Base-by-base conservation (phyloP, 352 stramenopile genomes). In the Peronospora tabacina region DNA sequence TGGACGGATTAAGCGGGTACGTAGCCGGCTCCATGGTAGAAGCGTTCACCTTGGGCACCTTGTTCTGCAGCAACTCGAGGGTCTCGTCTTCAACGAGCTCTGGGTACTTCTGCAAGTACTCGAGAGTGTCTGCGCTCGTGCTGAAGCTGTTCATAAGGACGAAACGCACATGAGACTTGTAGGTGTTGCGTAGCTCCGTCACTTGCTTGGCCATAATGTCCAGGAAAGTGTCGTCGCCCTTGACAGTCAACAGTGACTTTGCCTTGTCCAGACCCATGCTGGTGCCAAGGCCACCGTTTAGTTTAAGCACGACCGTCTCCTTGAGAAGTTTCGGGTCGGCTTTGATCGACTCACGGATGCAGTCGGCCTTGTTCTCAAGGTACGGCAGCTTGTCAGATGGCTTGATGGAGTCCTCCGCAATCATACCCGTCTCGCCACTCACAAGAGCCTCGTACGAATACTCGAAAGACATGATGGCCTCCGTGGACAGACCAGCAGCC, bases 51-150 rank as follows among this genome's bases (percentile, higher is more conserved):
- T 98, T 98, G 28, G 94, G 94, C 36, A 98, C 94, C 79, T 98
- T 98, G 74, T 98, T 98, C 75, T 98, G 95, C 44, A 99, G 61
- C 58, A 99, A 91, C 81, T 99, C 95, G 15, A 99, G 74, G 52
- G 95, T 93, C 34, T 96, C 82, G 61, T 98, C 95, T 33, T 87
- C 85, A 15, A 92, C 77, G 32, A 98, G 70, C 63, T 93, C 82
- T 3, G 82, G 80, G 66, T 93, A 93, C 76, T 93, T 93, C 42
- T 84, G 61, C 44, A 93, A 62, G 59, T 91, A 93, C 55, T 93
- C 82, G 19, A 93, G 66, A 32, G 82, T 93, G 59, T 93, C 82
- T 13, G 74, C 61, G 49, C 75, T 89, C 24, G 82, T 93, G 69
- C 80, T 91, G 61, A 93, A 93, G 48, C 72, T 87, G 76, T 93